Evolutionary conservation across 73 alveolate genomes (phyloP).

Genomic region (Blepharisma stoltei): DNA sequence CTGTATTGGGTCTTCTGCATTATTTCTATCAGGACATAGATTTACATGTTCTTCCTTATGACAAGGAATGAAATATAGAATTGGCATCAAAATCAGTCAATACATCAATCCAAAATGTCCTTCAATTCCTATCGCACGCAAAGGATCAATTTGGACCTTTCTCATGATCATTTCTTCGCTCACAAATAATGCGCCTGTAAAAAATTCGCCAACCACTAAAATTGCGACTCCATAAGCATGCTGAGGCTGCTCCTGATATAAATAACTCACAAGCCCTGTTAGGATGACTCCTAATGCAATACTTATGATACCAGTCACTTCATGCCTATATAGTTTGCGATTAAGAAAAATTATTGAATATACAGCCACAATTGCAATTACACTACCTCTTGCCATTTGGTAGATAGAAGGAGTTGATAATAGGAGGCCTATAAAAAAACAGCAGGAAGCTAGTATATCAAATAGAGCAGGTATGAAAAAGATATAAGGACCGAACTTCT

Average conservation of each 20-base stretch:
- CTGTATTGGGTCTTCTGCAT: slow-evolving; percentile 53
- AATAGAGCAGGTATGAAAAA: slow-evolving; percentile 75
- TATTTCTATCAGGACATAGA: slow-evolving; percentile 34
- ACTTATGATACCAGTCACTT: slow-evolving; percentile 59
- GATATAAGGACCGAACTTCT: slow-evolving; percentile 31
- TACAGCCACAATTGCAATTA: slow-evolving; percentile 72
- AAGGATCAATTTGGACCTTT: slow-evolving; percentile 72
- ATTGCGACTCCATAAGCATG: slow-evolving; percentile 57
- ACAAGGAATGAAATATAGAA: slow-evolving; percentile 69
- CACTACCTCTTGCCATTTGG: slow-evolving; percentile 90
- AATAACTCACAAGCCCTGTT: slow-evolving; percentile 68
- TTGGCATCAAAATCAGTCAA: slow-evolving; percentile 60
- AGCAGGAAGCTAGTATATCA: slow-evolving; percentile 73
- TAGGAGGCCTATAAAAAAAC: slow-evolving; percentile 77
- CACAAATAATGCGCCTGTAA: slow-evolving; percentile 59
- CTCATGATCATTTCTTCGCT: slow-evolving; percentile 77
- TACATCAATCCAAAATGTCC: slow-evolving; percentile 79
- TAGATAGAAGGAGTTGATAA: slow-evolving; percentile 78
- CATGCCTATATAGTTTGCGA: slow-evolving; percentile 69
- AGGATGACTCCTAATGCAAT: slow-evolving; percentile 61
- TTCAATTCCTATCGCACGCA: slow-evolving; percentile 90
- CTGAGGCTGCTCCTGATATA: slow-evolving; percentile 46
- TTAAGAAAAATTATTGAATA: slow-evolving; percentile 65
- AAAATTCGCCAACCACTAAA: slow-evolving; percentile 38
- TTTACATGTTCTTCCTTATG: slow-evolving; percentile 34